phyloP scores from a whole-genome alignment of 805 yeast species.

The Pichia thaimueangensis region DNA sequence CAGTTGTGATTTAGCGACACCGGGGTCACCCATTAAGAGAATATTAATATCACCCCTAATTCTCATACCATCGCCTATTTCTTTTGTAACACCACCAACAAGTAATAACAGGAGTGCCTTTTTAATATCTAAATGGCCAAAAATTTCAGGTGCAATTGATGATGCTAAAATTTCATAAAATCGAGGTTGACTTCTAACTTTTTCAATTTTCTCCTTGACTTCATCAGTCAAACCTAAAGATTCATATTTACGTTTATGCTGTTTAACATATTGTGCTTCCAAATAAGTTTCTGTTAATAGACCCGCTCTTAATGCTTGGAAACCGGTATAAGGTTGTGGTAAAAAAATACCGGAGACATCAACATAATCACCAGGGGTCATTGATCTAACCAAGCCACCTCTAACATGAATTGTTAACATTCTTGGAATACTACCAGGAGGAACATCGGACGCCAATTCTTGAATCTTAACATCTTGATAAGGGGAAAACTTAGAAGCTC shows the following conservation, averaged over 20 bases:
- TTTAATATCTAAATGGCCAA: conserved; percentile 88
- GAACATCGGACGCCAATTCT: conserved; percentile 93
- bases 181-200: conserved; percentile 54
- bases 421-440: conserved; percentile 96
- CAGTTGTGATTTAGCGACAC: conserved; percentile 97
- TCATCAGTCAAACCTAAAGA: conserved; percentile 51
- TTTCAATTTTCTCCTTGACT: conserved; percentile 48
- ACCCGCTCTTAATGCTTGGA: conserved; percentile 88
- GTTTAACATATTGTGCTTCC: conserved; percentile 79
- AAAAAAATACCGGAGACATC: conserved; percentile 88
- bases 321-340: conserved; percentile 96
- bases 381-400: conserved; percentile 81
- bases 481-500: conserved; percentile 92
- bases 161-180: conserved; percentile 74
- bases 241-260: conserved; percentile 85
- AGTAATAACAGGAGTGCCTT: conserved; percentile 78
- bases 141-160: conserved; percentile 97
- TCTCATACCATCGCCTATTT: conserved; percentile 92
- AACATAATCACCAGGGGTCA: conserved; percentile 92
- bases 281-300: conserved; percentile 88
- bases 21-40: conserved; percentile 98
- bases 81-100: conserved; percentile 94
- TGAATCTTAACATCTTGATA: conserved; percentile 95
- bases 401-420: conserved; percentile 78
- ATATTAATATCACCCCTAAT: conserved; percentile 96